Conservation (phyloP, 495 filamentous ascomycete genomes). For the Tuber brumale region DNA sequence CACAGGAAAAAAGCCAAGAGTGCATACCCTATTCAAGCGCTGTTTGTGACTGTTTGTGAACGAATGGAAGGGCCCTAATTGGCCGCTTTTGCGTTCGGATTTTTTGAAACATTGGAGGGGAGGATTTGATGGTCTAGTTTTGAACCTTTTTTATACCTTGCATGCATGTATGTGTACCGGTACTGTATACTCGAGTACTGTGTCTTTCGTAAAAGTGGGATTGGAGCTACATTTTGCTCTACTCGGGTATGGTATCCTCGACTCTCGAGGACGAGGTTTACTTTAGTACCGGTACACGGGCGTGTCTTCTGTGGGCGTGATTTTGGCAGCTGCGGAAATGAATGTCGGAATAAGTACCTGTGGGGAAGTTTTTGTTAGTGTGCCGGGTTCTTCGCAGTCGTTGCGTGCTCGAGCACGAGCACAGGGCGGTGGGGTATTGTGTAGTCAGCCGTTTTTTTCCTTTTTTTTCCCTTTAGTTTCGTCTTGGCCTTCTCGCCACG, state of each 20-base stretch:
- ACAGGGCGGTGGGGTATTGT: background rate
- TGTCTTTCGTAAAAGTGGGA: background rate
- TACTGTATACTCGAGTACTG: no score
- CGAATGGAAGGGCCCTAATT: background rate
- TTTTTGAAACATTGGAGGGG: background rate
- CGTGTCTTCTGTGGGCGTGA: background rate
- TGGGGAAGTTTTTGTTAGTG: background rate
- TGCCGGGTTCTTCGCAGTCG: background rate
- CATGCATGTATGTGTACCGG: background rate
- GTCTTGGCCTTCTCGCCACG: background rate
- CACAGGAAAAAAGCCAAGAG: background rate
- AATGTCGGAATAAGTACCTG: background rate
- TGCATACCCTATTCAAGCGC: background rate
- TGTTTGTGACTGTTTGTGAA: background rate
- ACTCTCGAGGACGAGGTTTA: background rate
- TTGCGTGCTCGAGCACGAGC: background rate
- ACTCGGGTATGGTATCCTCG: no score
- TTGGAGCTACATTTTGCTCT: background rate
- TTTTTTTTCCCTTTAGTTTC: background rate
- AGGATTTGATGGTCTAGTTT: background rate
- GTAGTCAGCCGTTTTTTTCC: background rate
- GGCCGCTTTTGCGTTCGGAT: background rate
- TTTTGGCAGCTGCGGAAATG: background rate
- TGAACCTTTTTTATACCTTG: background rate
- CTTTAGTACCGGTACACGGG: background rate